phyloP scores from a whole-genome alignment of 2,329 filamentous ascomycete genomes.

The Penicillium sp. region DNA sequence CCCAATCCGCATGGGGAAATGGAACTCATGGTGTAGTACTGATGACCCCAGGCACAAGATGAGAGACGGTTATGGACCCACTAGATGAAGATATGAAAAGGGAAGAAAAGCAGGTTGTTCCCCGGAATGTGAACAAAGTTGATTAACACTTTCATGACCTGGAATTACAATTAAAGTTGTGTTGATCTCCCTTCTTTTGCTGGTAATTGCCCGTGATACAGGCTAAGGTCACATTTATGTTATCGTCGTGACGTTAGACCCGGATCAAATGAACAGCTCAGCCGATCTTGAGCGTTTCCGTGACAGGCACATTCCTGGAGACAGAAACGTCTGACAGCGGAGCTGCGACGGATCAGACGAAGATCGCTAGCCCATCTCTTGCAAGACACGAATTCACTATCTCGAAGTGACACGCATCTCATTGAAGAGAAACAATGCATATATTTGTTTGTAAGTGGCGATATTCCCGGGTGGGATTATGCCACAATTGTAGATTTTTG shows the following conservation, averaged over 20 bases:
- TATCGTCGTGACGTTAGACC: conserved; percentile 1
- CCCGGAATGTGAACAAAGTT: neutral
- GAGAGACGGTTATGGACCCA: conserved; percentile 2
- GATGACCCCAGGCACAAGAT: neutral
- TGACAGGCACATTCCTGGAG: conserved; percentile 16
- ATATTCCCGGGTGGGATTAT: neutral
- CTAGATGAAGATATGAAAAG: neutral
- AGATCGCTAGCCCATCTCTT: conserved; percentile 13
- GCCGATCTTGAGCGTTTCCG: conserved; percentile 8
- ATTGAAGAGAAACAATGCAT: neutral
- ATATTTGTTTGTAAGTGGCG: neutral
- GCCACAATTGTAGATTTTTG: neutral
- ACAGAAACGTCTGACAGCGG: conserved; percentile 14
- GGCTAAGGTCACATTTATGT: neutral
- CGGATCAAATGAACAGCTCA: neutral
- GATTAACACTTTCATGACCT: neutral
- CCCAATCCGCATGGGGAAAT: conserved; percentile 21
- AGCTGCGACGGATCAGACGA: conserved; percentile 17
- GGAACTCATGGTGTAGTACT: conserved; percentile 7
- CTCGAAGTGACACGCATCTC: neutral
- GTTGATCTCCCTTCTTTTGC: conserved; percentile 14
- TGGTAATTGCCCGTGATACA: neutral
- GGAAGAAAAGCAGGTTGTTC: neutral
- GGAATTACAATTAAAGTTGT: neutral
- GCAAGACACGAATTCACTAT: conserved; percentile 1